Evolutionary conservation across 768 basidiomycete genomes (phyloP).

Genomic region (Butyriboletus loyo): DNA sequence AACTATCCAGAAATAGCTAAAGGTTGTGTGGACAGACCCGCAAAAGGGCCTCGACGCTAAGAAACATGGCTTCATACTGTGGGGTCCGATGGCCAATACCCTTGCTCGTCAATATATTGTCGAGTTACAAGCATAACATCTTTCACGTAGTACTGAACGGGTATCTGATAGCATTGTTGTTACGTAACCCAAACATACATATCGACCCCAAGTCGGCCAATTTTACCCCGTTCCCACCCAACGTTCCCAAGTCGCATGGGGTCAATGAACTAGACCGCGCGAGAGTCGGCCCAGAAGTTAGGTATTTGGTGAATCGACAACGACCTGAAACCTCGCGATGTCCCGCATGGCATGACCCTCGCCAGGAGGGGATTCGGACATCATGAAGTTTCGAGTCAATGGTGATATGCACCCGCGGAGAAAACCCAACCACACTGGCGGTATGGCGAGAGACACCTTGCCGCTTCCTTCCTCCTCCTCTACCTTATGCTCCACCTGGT

Average conservation of each 20-base stretch:
- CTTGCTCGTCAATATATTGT: too few relatives aligned
- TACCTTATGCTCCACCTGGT: background rate
- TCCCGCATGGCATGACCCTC: slow-evolving; percentile 3
- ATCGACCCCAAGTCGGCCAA: too few relatives aligned
- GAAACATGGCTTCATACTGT: too few relatives aligned
- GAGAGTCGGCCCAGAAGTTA: background rate
- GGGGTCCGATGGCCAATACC: too few relatives aligned
- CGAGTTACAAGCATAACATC: too few relatives aligned
- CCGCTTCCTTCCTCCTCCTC: background rate
- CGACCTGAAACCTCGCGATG: background rate
- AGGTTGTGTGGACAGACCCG: too few relatives aligned
- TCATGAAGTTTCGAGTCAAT: background rate
- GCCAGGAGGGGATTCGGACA: background rate
- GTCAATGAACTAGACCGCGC: background rate
- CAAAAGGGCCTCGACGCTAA: too few relatives aligned
- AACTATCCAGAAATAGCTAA: background rate
- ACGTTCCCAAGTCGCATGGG: too few relatives aligned
- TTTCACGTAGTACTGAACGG: background rate
- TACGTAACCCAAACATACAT: background rate
- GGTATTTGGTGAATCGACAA: background rate
- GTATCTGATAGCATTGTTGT: background rate
- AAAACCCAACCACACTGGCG: background rate
- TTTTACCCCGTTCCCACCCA: too few relatives aligned
- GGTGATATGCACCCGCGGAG: background rate
- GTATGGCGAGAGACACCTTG: background rate